Percentiles rank a stretch among this genome's conserved stretches.
phyloP scores from a whole-genome alignment of 805 yeast genomes.

The Ogataea pilisensis region DNA sequence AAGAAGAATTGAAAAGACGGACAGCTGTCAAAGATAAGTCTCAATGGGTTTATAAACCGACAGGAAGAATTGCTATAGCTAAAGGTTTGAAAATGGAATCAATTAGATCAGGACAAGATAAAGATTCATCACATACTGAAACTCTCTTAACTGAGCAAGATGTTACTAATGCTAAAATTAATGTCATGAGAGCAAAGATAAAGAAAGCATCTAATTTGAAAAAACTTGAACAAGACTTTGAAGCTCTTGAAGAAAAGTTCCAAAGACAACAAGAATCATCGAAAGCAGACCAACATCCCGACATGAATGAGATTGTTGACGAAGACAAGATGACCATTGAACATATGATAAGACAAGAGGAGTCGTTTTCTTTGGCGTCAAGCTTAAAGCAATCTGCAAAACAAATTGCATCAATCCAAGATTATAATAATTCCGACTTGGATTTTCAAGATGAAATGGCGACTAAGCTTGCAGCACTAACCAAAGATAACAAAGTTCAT shows the following conservation, averaged over 20 bases:
- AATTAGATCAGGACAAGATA: not conserved
- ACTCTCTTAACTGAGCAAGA: conserved; percentile 3
- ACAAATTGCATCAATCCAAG: conserved; percentile 34
- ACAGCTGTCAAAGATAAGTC: conserved; percentile 5
- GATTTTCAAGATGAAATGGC: conserved; percentile 43
- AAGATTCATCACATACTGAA: not conserved
- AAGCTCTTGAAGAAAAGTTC: conserved; percentile 10
- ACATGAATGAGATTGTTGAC: not conserved
- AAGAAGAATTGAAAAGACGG: conserved; percentile 26
- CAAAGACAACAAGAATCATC: not conserved
- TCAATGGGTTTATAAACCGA: conserved; percentile 25
- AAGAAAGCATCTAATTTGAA: conserved; percentile 20
- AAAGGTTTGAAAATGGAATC: conserved; percentile 10
- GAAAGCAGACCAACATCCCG: not conserved
- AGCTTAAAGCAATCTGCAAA: conserved; percentile 23
- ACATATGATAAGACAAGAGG: conserved; percentile 35
- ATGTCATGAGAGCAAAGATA: conserved; percentile 32
- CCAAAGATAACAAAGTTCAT: conserved; percentile 24
- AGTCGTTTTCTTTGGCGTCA: conserved; percentile 12
- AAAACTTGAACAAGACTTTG: conserved; percentile 24
- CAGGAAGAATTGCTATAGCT: conserved; percentile 18
- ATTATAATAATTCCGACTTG: conserved; percentile 32
- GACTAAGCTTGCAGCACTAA: conserved; percentile 30
- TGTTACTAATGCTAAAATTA: conserved; percentile 31
- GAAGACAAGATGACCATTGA: conserved; percentile 35